Evolutionary conservation across 2,329 filamentous ascomycete genomes (phyloP), one percentile per base, ranked within the genome.

Genomic region (Monosporascus sp.): DNA sequence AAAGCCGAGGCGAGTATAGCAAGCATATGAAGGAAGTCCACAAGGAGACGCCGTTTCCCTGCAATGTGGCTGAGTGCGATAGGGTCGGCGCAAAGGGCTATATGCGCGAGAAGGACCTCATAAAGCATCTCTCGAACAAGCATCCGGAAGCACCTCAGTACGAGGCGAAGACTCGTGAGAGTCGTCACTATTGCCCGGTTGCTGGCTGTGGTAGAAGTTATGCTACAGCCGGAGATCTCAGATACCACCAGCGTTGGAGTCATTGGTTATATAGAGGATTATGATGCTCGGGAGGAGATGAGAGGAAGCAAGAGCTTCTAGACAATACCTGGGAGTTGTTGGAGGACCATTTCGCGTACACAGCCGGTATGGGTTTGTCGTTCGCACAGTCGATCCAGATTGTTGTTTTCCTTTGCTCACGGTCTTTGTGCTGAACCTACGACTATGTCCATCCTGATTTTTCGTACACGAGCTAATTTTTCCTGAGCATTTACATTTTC

Each of bases 11-110:
- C 0, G 65, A 68, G 1, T 71, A 65, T 50, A 67, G 56, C 1
- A 65, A 62, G 18, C 72, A 75, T 50, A 65, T 74, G 64, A 67
- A 65, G 41, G 62, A 66, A 2, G 60, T 63, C 6, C 71, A 74
- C 45, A 57, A 69, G 15, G 62, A 68, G 25, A 68, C 66, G 1
- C 51, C 63, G 0, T 72, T 65, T 41, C 65, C 67, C 0, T 74
- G 71, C 47, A 53, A 56, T 0, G 54, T 65, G 5, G 6, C 46
- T 2, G 64, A 61, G 0, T 75, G 71, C 38, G 57, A 61, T 17
- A 62, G 53, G 48, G 53, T 53, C 17, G 58, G 60, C 0, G 44
- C 49, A 7, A 64, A 58, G 46, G 65, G 65, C 8, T 68, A 65
- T 39, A 46, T 56, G 3, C 44, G 52, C 2, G 55, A 60, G 48